Conservation (phyloP, 208 protist genomes). For the Trichomonas gallinae region DNA sequence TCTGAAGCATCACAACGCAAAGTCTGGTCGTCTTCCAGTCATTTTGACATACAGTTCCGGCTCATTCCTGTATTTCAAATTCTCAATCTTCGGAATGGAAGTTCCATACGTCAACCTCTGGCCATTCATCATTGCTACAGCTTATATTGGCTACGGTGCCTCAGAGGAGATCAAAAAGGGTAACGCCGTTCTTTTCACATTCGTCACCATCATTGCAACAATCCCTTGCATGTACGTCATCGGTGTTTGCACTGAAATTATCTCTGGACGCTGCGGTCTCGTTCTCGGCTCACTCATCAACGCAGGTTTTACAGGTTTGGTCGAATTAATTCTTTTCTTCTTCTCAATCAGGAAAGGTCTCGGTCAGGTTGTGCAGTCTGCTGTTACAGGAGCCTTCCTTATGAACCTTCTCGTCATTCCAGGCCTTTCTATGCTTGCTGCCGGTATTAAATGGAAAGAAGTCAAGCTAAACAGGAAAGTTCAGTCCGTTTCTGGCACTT, state of each 20-base stretch:
- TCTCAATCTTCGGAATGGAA: not conserved
- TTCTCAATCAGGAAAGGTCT: not conserved
- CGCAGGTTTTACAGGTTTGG: not conserved
- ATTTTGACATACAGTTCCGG: not conserved
- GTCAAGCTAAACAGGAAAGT: not conserved
- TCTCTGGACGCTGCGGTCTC: not conserved
- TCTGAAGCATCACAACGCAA: not conserved
- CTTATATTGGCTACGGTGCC: not conserved
- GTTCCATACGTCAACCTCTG: not conserved
- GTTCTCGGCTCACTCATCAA: not conserved
- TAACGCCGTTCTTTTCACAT: not conserved
- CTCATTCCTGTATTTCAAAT: not conserved
- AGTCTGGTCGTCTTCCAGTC: not conserved
- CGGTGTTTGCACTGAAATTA: not conserved
- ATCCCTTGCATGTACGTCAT: slow-evolving; percentile 6
- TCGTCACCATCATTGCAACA: not conserved
- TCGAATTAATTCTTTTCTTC: not conserved
- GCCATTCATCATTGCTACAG: not conserved
- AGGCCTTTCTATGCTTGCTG: not conserved
- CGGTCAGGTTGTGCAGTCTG: not conserved
- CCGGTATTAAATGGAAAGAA: not conserved
- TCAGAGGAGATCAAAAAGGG: not conserved
- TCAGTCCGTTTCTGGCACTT: not conserved
- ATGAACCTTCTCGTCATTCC: not conserved
- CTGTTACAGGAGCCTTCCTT: not conserved